A percentile compares a stretch with the other conserved stretches of the same genome.
Evolutionary conservation across 2,329 filamentous ascomycete genomes (phyloP).

Genomic region (Aplosporella prunicola): DNA sequence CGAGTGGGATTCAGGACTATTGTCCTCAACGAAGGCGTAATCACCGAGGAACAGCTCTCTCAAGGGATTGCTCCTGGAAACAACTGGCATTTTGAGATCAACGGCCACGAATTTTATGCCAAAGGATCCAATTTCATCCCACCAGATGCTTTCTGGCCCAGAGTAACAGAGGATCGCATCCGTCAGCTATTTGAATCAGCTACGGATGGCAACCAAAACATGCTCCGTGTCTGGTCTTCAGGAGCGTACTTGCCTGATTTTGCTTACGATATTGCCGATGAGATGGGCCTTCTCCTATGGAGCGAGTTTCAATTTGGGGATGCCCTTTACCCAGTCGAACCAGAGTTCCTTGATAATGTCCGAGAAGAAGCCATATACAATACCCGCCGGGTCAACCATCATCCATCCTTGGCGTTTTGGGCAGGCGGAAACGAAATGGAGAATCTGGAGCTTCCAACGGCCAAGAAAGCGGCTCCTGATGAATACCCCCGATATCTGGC

Average conservation of each 20-base stretch:
- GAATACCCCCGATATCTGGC: constrained; percentile 34
- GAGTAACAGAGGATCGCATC: constrained; percentile 46
- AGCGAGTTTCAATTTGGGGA: constrained; percentile 56
- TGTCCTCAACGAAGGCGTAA: constrained; percentile 46
- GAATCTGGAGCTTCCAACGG: constrained; percentile 40
- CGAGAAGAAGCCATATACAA: constrained; percentile 50
- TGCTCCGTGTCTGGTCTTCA: constrained; percentile 54
- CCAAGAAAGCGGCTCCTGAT: constrained; percentile 33
- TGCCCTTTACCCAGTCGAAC: constrained; percentile 47
- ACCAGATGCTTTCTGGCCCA: constrained; percentile 53
- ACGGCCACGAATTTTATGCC: constrained; percentile 54
- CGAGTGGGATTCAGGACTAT: constrained; percentile 54
- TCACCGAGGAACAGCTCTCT: constrained; percentile 44
- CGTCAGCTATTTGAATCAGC: constrained; percentile 45
- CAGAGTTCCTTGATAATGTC: constrained; percentile 47
- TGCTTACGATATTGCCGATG: constrained; percentile 54
- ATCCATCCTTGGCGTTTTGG: constrained; percentile 37
- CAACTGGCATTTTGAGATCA: constrained; percentile 58
- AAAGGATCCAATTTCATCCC: constrained; percentile 57
- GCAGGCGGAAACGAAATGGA: constrained; percentile 49
- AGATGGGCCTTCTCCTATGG: constrained; percentile 52
- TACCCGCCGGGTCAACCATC: constrained; percentile 51
- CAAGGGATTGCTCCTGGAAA: constrained; percentile 48
- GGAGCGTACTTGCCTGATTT: constrained; percentile 53
- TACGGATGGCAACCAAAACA: constrained; percentile 52